These are phyloP conservation scores for Plasmodium inui DNA, from an alignment of 169 alveolate genomes.

Conservation along the genomic window DNA sequence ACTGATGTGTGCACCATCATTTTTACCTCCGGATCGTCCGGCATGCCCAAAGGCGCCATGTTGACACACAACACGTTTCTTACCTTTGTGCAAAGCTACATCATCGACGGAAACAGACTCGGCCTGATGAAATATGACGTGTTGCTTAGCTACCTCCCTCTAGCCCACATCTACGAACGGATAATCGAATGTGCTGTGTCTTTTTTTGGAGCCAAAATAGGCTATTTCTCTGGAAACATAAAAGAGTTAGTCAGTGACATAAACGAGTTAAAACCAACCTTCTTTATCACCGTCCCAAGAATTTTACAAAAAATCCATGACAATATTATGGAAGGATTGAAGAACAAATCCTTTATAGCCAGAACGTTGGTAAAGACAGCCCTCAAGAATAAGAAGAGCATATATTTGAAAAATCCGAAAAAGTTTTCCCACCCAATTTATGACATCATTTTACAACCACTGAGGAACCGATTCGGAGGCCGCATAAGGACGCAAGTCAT, in stretches of 20 bases:
- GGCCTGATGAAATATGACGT: constrained; percentile 79
- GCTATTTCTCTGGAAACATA: constrained; percentile 93
- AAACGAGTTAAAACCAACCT: constrained; percentile 82
- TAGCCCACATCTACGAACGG: constrained; percentile 94
- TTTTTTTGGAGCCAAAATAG: constrained; percentile 86
- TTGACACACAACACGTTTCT: constrained; percentile 89
- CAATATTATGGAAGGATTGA: constrained; percentile 80
- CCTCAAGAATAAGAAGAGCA: constrained; percentile 63
- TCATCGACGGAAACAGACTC: constrained; percentile 81
- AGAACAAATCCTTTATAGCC: constrained; percentile 76
- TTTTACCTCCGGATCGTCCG: constrained; percentile 93
- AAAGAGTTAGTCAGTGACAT: constrained; percentile 90
- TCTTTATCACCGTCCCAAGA: constrained; percentile 85
- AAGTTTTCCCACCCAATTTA: constrained; percentile 71
- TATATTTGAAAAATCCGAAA: constrained; percentile 75
- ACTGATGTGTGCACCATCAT: constrained; percentile 60
- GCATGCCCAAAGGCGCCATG: constrained; percentile 96
- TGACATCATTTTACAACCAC: constrained; percentile 81
- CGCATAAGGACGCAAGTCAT: constrained; percentile 78
- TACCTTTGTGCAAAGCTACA: constrained; percentile 79
- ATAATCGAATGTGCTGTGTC: constrained; percentile 83
- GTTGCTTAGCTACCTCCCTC: constrained; percentile 92
- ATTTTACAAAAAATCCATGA: constrained; percentile 83
- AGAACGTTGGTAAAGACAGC: constrained; percentile 79
- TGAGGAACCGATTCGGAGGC: constrained; percentile 83